Base-by-base conservation (phyloP, 495 filamentous ascomycete genomes). In the Penicillium pancosmium region DNA sequence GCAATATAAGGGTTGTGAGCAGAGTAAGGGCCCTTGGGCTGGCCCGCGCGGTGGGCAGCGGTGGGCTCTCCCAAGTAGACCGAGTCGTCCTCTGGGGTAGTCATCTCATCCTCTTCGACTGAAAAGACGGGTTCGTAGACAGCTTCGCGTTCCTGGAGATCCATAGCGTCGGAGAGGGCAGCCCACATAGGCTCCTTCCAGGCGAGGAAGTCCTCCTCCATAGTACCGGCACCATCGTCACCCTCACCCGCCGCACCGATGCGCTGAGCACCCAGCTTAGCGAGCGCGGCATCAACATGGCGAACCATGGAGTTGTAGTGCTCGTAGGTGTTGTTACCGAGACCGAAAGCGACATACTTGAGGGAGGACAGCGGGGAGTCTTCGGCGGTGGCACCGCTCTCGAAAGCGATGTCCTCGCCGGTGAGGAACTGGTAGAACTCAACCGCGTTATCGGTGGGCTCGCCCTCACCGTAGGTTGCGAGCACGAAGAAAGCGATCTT, bases 171-270 rank as follows among this genome's bases (percentile, higher is more conserved):
- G 7, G 87, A 78, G 41, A 98, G 78, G 55, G 89, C 92, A 59
- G 80, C 76, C 94, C 94, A 99, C 95, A 99, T 99, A 50, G 93
- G 92, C 67, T 99, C 94, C 75, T 99, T 99, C 94, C 94, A 99
- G 59, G 94, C 90, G 69, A 99, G 79, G 74, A 97, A 99, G 67
- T 99, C 94, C 78, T 99, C 94, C 76, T 99, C 94, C 94, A 99
- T 99, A 53, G 94, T 99, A 55, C 94, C 94, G 52, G 94, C 93
- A 59, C 94, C 94, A 72, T 99, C 94, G 66, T 99, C 94, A 67
- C 94, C 94, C 78, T 98, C 94, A 68, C 94, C 94, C 33, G 92
- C 91, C 41, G 86, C 78, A 10, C 93, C 92, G 62, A 99, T 92
- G 56, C 92, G 83, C 52, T 83, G 81, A 18, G 90, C 94, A 57